phyloP scores from a whole-genome alignment of 306 rosid genomes.

The Lagenaria siceraria region DNA sequence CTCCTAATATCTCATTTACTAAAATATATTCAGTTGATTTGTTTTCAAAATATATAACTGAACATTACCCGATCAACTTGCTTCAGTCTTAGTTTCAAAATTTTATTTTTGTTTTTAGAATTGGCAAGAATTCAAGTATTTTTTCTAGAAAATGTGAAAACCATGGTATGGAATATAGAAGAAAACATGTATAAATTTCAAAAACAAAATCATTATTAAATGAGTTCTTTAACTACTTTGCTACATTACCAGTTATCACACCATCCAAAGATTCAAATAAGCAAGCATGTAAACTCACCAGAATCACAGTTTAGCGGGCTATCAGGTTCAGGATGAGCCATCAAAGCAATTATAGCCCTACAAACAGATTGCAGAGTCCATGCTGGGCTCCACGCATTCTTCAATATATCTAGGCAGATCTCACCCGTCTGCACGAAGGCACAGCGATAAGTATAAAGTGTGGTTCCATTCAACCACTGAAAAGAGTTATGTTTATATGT shows the following conservation, averaged over 20 bases:
- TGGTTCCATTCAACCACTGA: background rate
- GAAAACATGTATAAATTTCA: too few relatives aligned
- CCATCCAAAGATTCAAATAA: background rate
- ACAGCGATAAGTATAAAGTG: background rate
- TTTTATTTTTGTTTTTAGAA: too few relatives aligned
- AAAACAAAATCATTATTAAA: background rate
- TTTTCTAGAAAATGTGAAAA: too few relatives aligned
- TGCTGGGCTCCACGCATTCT: conserved; percentile 99
- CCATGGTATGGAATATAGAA: too few relatives aligned
- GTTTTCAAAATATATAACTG: background rate
- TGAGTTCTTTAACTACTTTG: background rate
- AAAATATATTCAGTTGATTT: background rate
- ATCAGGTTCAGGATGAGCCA: conserved; percentile 99
- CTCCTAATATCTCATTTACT: background rate
- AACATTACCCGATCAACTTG: background rate
- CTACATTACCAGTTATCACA: background rate
- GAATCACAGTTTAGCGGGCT: conserved; percentile 98
- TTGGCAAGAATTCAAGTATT: too few relatives aligned
- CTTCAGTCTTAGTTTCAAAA: too few relatives aligned
- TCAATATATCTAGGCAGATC: conserved; percentile 94
- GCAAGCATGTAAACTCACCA: conserved; percentile 22
- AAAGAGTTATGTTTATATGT: background rate
- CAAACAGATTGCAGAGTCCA: conserved; percentile 99
- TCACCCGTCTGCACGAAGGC: conserved; percentile 64
- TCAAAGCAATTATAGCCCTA: conserved; percentile 91